Conservation (phyloP, 2,329 filamentous ascomycete species). For the Plectosphaerella cucumerina region DNA sequence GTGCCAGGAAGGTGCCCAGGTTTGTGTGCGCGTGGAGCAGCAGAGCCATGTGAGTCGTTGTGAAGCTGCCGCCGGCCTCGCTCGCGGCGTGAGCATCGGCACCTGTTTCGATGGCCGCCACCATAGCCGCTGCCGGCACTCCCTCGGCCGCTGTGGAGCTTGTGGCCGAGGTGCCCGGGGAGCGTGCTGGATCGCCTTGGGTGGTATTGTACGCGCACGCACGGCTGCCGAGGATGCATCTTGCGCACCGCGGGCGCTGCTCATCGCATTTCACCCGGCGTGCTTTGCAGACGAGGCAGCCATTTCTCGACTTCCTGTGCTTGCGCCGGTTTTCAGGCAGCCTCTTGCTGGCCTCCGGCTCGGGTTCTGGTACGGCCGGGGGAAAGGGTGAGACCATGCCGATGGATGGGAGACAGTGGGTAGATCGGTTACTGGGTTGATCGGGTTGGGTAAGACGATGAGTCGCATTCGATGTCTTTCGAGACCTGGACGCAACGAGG, state of each 20-base stretch:
- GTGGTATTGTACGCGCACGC: conserved; percentile 20
- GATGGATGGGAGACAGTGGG: too few species aligned
- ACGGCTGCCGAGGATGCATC: conserved; percentile 23
- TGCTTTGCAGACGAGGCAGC: conserved; percentile 34
- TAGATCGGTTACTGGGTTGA: too few species aligned
- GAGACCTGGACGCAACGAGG: too few species aligned
- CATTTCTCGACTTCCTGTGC: conserved; percentile 5
- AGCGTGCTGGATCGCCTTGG: background rate
- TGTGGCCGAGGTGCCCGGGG: background rate
- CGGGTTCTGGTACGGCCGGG: too few species aligned
- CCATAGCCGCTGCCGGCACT: background rate
- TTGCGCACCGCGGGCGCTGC: conserved; percentile 33
- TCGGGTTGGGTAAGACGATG: too few species aligned
- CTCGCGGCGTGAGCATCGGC: background rate
- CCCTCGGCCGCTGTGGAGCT: background rate
- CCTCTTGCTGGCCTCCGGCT: too few species aligned
- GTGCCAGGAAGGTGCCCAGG: conserved; percentile 2
- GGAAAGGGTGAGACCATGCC: too few species aligned
- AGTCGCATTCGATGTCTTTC: too few species aligned
- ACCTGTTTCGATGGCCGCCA: background rate
- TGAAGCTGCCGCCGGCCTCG: background rate
- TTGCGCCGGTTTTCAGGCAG: background rate
- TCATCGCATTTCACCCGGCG: conserved; percentile 43
- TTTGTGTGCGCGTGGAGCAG: conserved; percentile 4
- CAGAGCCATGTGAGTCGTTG: conserved; percentile 6